A percentile compares a stretch with the other conserved stretches of the same genome.
Evolutionary conservation across 306 rosid species (phyloP).

Genomic region (Trifolium repens): DNA sequence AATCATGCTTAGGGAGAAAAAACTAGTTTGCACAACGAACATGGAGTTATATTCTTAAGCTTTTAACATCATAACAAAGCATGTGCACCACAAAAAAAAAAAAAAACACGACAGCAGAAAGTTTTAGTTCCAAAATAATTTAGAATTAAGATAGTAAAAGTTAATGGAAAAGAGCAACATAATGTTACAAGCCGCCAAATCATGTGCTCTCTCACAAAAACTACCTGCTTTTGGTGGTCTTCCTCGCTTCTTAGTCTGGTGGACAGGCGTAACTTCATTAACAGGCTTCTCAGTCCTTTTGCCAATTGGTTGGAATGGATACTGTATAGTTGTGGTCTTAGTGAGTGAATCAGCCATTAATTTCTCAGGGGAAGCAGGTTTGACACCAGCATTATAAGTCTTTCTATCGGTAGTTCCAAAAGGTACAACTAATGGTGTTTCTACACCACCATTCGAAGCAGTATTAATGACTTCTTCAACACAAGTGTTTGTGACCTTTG

Average conservation of each 20-base stretch:
- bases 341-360: neutral
- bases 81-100: neutral
- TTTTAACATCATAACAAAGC: neutral
- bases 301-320: neutral
- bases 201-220: neutral
- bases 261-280: conserved; percentile 30
- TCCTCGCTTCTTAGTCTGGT: conserved; percentile 39
- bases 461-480: conserved; percentile 39
- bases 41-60: neutral
- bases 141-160: neutral
- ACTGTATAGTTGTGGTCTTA: neutral
- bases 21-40: neutral
- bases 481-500: conserved; percentile 35
- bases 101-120: neutral
- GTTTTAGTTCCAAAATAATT: neutral
- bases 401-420: conserved; percentile 32
- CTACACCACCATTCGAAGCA: conserved; percentile 42
- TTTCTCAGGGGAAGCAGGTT: conserved; percentile 27
- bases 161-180: neutral
- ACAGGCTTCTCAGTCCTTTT: conserved; percentile 33
- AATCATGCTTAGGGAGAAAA: neutral
- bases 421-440: conserved; percentile 36
- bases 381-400: conserved; percentile 15
- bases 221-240: conserved; percentile 36
- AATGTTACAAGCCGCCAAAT: neutral